phyloP scores from a whole-genome alignment of 805 yeast species.

The Ogataea paradorogensis region DNA sequence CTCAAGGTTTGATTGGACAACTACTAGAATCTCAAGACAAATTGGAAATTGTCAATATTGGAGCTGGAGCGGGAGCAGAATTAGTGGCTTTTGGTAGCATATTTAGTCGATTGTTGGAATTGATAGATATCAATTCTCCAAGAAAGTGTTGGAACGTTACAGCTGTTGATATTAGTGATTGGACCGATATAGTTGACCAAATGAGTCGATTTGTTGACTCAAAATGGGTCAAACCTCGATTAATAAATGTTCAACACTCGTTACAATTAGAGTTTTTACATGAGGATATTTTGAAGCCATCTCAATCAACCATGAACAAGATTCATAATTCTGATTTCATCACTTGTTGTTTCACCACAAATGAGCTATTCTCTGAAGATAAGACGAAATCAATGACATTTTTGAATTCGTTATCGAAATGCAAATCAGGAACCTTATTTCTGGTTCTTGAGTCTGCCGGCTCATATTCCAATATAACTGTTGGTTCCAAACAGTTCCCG shows the following conservation, averaged over 20 bases:
- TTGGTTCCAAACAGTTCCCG: slow-evolving; percentile 78
- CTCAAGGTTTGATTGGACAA: slow-evolving; percentile 42
- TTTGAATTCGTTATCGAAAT: slow-evolving; percentile 46
- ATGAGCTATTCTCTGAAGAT: slow-evolving; percentile 75
- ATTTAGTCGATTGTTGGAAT: slow-evolving; percentile 37
- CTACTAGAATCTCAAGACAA: slow-evolving; percentile 33
- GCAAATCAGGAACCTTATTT: slow-evolving; percentile 56
- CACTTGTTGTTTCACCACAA: slow-evolving; percentile 80
- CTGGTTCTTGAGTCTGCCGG: slow-evolving; percentile 88
- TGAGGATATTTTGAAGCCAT: slow-evolving; percentile 37
- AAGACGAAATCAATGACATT: slow-evolving; percentile 57
- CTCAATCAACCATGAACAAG: slow-evolving; percentile 14
- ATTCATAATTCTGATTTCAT: slow-evolving; percentile 45
- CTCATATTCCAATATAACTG: slow-evolving; percentile 73
- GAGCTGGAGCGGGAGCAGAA: slow-evolving; percentile 92
- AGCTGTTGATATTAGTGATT: slow-evolving; percentile 76
- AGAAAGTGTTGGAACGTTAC: slow-evolving; percentile 36
- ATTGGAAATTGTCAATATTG: slow-evolving; percentile 54
- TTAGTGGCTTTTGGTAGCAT: slow-evolving; percentile 61
- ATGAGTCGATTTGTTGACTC: slow-evolving; percentile 42
- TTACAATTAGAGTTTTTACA: slow-evolving; percentile 34
- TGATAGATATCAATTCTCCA: slow-evolving; percentile 8
- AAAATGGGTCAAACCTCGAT: slow-evolving; percentile 52
- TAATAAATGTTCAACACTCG: slow-evolving; percentile 14
- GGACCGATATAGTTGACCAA: slow-evolving; percentile 54